Base-by-base conservation (phyloP, 2,329 filamentous ascomycete species). In the Colletotrichum eremochloae region DNA sequence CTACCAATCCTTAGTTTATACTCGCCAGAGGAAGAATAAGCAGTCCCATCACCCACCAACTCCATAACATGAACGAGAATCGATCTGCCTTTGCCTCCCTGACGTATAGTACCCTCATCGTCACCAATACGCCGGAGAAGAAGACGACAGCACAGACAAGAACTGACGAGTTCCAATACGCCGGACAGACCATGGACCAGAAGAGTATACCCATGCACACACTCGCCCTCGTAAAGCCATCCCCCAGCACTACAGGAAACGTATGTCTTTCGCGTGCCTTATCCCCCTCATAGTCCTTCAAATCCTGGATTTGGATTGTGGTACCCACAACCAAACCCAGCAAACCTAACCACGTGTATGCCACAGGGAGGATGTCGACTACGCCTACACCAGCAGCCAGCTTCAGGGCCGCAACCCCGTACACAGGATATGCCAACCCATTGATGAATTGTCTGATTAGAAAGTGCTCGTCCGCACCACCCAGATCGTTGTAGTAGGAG, bases 401-500 rank as follows among this genome's bases (percentile, higher is more conserved):
- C 1, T 42, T 14, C 60, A 57, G 31, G 31, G 20, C 5, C 2
- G 40, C 67, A 12, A 48, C 20, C 9, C 46, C 46, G 46, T 48
- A 48, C n/a, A n/a, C 46, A 7, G 46, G 46, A 4, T 24, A 48
- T 3, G 46, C 20, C 14, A 50, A 7, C 15, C 46, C 60, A 11
- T 68, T 68, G 15, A 33, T 20, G 3, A 48, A 20, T 6, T 63
- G 63, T 3, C 67, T 50, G 52, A 61, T 52, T 38, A 68, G 76
- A 6, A 81, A 77, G 74, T 80, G 78, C 72, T 75, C 74, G 72
- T 81, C 77, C 7, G 73, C 74, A 73, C 75, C 79, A 3, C 75
- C 72, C 1, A 81, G 78, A 50, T 85, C 83, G 69, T 85, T 85
- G 75, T 86, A 86, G 63, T 82, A 74, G 78, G 80, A 83, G 0